Conservation (phyloP, 306 rosid species). For the Gleditsia sinensis region DNA sequence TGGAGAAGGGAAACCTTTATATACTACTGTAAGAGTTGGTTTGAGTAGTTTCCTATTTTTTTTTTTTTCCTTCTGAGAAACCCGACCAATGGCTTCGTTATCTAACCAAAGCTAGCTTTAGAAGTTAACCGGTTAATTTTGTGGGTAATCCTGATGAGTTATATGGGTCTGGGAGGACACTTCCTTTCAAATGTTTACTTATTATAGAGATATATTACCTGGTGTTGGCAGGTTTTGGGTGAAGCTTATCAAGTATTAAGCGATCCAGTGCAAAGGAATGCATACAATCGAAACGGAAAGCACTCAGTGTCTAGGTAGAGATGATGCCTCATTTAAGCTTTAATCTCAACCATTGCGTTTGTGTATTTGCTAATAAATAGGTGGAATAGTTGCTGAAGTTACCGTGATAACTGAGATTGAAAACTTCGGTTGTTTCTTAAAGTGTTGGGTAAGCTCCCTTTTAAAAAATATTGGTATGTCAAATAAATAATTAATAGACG, state of each 20-base stretch:
- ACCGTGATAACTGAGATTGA: not conserved
- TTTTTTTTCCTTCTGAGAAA: too few species aligned
- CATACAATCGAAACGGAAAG: constrained; percentile 83
- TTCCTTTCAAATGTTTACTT: not conserved
- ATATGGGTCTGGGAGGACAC: not conserved
- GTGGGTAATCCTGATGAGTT: not conserved
- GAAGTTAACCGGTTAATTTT: not conserved
- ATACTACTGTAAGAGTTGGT: not conserved
- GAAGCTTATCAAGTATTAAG: constrained; percentile 94
- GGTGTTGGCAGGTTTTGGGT: constrained; percentile 60
- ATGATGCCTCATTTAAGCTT: not conserved
- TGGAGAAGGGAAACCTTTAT: not conserved
- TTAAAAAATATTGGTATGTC: too few species aligned
- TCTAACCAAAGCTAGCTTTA: not conserved
- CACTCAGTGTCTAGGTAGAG: constrained; percentile 69
- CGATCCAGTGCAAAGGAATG: constrained; percentile 76
- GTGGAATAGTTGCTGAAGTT: not conserved
- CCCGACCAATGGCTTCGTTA: too few species aligned
- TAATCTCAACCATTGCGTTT: not conserved
- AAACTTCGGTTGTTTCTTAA: not conserved
- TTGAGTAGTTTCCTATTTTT: not conserved
- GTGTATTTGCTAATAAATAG: not conserved
- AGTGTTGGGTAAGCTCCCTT: too few species aligned
- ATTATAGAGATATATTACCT: not conserved
- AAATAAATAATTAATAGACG: too few species aligned